Base-by-base conservation (phyloP, 2,329 filamentous ascomycete genomes). In the Calonectria honghensis region DNA sequence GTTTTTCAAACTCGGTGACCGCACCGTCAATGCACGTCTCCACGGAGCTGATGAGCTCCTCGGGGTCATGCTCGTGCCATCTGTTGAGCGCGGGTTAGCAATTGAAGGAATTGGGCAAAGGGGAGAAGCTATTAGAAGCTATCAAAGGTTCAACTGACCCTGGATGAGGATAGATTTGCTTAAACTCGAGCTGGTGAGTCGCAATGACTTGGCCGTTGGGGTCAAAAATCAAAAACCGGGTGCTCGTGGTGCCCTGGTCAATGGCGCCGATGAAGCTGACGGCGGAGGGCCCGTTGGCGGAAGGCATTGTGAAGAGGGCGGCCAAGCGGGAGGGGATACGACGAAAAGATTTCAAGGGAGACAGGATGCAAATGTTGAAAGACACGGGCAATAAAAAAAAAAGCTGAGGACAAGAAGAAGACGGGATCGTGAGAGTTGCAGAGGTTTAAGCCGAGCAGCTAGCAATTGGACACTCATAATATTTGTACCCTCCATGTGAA, bases 11-110 rank as follows among this genome's bases (percentile, higher is more conserved):
- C 9, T 90, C 86, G 78, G 92, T 89, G 65, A 94, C 91, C 2
- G 94, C 94, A 74, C 91, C 91, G 79, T 96, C 93, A 77, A 97
- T 95, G 85, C 95, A 97, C 77, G 89, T 88, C 81, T 94, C 90
- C 31, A 96, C 94, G 1, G 94, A 94, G 68, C 88, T 87, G 45
- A 96, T 85, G 75, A 97, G 89, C 85, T 96, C 94, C 74, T 91
- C 88, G 13, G 94, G 94, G 80, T 96, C 94, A 84, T 96, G 94
- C 85, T 97, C 95, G 85, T 96, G 94, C 94, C 94, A 96, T 83
- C 94, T 96, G 32, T 18, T 11, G 45, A 31, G 29, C 45, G 57
- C 48, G 13, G 6, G 37, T 68, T 11, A 57, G 68, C 39, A 70
- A 27, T 29, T 48, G 29, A 41, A 61, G 1, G 11, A 48, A 51